Base-by-base conservation (phyloP, 768 basidiomycete species). In the Pholiota conissans region DNA sequence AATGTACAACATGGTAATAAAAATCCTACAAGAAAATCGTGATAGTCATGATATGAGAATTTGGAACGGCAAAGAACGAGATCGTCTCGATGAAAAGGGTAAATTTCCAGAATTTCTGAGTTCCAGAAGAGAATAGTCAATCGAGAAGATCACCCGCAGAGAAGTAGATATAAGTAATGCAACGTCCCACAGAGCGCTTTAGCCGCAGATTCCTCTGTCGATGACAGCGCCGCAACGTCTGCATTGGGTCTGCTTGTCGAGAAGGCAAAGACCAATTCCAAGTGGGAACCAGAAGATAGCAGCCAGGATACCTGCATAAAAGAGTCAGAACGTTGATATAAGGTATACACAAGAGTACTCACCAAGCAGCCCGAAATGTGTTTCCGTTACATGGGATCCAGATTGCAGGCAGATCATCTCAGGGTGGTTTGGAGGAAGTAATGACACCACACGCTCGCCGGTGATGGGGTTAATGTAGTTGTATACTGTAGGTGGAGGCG, bases 331-430 rank as follows among this genome's bases (percentile, higher is more conserved):
- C n/a, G n/a, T n/a, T n/a, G n/a, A n/a, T n/a, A n/a, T n/a, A n/a
- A n/a, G n/a, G n/a, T n/a, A n/a, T n/a, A n/a, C n/a, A n/a, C 14
- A 70, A 45, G 20, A 34, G 11, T 27, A 69, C 84, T 63, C 67
- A 85, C 90, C 91, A 7, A 93, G 77, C 3, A 91, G 56, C 3
- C 92, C 90, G 65, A 79, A 94, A 46, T 77, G 83, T 20, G 86
- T 83, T 32, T 84, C 72, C 3, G 79, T 74, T 11, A 85, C 66
- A 67, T 94, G 92, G n/a, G 71, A 72, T 10, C 91, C 91, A 6
- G 81, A 68, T 68, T 93, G 92, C n/a, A 93, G 71, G 65, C 92
- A 94, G 27, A 89, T 64, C 91, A 93, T 93, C 72, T 91, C 84
- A 0, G 91, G 92, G 66, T 93, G 87, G 57, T 82, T 77, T 1